Base-by-base conservation (phyloP, 2,329 filamentous ascomycete species). In the Talaromyces sp. region DNA sequence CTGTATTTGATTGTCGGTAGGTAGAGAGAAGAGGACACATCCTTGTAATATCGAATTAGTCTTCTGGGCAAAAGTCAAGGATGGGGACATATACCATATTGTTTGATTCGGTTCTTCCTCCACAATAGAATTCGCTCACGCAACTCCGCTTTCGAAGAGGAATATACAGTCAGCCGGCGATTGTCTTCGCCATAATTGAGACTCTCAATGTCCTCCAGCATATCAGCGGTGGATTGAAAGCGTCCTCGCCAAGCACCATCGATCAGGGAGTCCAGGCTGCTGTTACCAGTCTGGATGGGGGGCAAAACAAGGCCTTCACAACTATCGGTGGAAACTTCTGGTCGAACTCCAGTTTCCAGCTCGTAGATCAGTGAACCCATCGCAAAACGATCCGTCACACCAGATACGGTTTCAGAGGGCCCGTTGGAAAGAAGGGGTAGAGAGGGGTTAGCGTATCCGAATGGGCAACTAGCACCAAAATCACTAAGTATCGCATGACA, bases 321-420 rank as follows among this genome's bases (percentile, higher is more conserved):
- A 44, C 45, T 44, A 19, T 56, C 46, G 32, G 51, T 5, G 29
- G 49, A 58, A n/a, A 57, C 27, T 42, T 54, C 54, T 40, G 56
- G 44, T 14, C 33, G 20, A 36, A 27, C 33, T 42, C 49, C 51
- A 41, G 16, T 22, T 33, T 58, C 49, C 42, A 58, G 29, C 17
- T 55, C 35, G 36, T 54, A 58, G 29, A 58, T 58, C 36, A 58
- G 49, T 19, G 47, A 58, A 2, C 17, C 54, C 45, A 57, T 50
- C 8, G 56, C 54, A 55, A 51, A 57, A 35, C 20, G 39, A 42
- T 58, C 54, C 22, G 56, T 46, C 16, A 46, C 54, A 14, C 51
- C 54, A 10, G 56, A 58, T 32, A 58, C 11, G 44, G 37, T 50
- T 16, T 30, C 16, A 14, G 49, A 52, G 11, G 39, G 46, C 3